Evolutionary conservation across 768 basidiomycete genomes (phyloP).

Genomic region (Lanmaoa pseudosensibilis): DNA sequence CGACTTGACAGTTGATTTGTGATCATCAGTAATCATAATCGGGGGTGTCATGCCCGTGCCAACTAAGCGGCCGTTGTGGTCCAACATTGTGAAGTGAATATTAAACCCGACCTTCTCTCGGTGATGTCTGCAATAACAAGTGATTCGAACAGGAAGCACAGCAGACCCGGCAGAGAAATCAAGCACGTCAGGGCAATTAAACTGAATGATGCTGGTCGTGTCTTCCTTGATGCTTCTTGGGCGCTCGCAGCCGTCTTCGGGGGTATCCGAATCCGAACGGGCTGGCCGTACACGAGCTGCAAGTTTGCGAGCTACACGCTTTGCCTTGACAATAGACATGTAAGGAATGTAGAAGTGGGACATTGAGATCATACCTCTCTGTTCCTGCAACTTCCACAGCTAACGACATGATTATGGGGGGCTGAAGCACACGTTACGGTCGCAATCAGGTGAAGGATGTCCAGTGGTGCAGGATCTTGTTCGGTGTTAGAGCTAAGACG

Average conservation of each 20-base stretch:
- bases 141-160: constrained; percentile 90
- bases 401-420: constrained; percentile 72
- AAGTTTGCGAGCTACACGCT: constrained; percentile 86
- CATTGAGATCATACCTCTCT: constrained; percentile 62
- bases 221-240: constrained; percentile 52
- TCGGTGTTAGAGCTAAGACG: constrained; percentile 21
- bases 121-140: constrained; percentile 98
- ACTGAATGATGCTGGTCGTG: constrained; percentile 86
- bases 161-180: constrained; percentile 87
- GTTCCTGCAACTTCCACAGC: constrained; percentile 84
- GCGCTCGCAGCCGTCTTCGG: constrained; percentile 53
- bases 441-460: constrained; percentile 70
- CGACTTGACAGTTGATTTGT: constrained; percentile 68
- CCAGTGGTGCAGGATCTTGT: constrained; percentile 63
- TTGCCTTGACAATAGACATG: constrained; percentile 53
- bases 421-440: constrained; percentile 80
- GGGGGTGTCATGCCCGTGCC: constrained; percentile 82
- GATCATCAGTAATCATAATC: constrained; percentile 99
- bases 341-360: constrained; percentile 9
- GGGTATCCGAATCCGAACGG: constrained; percentile 72
- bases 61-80: constrained; percentile 74
- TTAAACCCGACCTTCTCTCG: constrained; percentile 95
- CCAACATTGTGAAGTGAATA: constrained; percentile 83
- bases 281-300: constrained; percentile 80
- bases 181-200: constrained; percentile 89